Conservation (phyloP, 2,329 filamentous ascomycete species). For the Alternaria consortialis region DNA sequence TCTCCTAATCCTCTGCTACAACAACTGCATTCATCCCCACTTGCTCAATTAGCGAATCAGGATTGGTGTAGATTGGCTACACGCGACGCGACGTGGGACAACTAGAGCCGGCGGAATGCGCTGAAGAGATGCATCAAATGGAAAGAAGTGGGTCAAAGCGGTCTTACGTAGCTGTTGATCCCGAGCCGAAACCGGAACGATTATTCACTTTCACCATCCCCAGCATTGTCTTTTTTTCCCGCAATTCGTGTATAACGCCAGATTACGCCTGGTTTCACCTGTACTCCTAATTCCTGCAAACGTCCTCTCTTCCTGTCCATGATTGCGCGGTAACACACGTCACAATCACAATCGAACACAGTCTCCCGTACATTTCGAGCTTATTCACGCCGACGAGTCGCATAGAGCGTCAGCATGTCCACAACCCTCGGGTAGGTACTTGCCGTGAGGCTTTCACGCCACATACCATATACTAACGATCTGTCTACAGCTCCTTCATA, state of each 20-base stretch:
- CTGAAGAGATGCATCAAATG: constrained; percentile 5
- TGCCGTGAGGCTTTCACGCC: neutral
- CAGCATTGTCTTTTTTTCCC: constrained; percentile 10
- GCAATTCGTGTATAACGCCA: constrained; percentile 6
- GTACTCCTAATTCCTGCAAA: neutral
- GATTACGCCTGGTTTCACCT: neutral
- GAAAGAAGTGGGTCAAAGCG: constrained; percentile 11
- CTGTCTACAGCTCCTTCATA: constrained; percentile 75
- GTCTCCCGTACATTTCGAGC: neutral
- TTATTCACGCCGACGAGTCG: constrained; percentile 1
- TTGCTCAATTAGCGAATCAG: constrained; percentile 9
- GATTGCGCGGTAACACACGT: constrained; percentile 10
- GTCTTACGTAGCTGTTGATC: constrained; percentile 1
- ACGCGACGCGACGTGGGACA: constrained; percentile 16
- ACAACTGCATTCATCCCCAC: constrained; percentile 14
- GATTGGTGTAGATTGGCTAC: neutral
- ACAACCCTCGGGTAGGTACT: constrained; percentile 57
- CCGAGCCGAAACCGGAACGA: constrained; percentile 25
- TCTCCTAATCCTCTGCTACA: constrained; percentile 12
- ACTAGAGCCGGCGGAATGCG: constrained; percentile 26
- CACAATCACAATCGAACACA: constrained; percentile 1
- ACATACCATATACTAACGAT: constrained; percentile 4
- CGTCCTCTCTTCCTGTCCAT: constrained; percentile 1
- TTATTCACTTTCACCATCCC: constrained; percentile 23
- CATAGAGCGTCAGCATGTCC: constrained; percentile 50